Percentiles rank a stretch among this genome's conserved stretches.
Conservation (phyloP, 768 basidiomycete genomes). For the Brasilioporus rufonigricans region DNA sequence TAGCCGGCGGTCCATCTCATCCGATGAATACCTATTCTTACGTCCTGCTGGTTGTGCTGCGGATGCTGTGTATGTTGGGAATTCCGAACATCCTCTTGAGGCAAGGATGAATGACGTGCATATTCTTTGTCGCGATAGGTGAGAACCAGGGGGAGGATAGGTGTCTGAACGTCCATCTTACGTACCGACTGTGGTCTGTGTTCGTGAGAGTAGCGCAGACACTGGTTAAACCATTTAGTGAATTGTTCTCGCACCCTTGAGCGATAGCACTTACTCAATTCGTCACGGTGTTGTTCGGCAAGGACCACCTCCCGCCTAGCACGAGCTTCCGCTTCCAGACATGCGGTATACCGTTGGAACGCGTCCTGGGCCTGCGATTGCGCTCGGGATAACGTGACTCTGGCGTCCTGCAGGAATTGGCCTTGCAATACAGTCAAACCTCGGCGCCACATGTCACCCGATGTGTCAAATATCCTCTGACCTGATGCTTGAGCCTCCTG, state of each 20-base stretch:
- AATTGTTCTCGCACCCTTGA: slow-evolving; percentile 12
- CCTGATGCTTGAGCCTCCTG: slow-evolving; percentile 61
- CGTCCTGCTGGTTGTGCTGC: slow-evolving; percentile 33
- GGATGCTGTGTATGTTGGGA: slow-evolving; percentile 31
- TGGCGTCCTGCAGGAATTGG: slow-evolving; percentile 61
- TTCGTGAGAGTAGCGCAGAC: slow-evolving; percentile 35
- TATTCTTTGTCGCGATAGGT: slow-evolving; percentile 30
- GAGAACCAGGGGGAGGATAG: slow-evolving; percentile 13
- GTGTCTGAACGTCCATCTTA: slow-evolving; percentile 15
- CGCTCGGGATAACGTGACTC: slow-evolving; percentile 56
- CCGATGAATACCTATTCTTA: slow-evolving; percentile 24
- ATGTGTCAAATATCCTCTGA: slow-evolving; percentile 33
- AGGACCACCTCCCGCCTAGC: slow-evolving; percentile 60
- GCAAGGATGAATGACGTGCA: slow-evolving; percentile 30
- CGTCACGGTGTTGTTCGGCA: slow-evolving; percentile 70
- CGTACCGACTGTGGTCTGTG: slow-evolving; percentile 35
- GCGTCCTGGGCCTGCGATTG: slow-evolving; percentile 73
- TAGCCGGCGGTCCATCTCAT: slow-evolving; percentile 14
- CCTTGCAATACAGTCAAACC: slow-evolving; percentile 36
- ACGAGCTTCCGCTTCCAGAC: slow-evolving; percentile 64
- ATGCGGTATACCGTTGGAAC: slow-evolving; percentile 65
- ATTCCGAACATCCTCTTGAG: slow-evolving; percentile 30
- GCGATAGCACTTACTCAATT: slow-evolving; percentile 38
- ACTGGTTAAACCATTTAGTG: slow-evolving; percentile 25
- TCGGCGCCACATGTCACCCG: neutral